Evolutionary conservation across 2,329 filamentous ascomycete species (phyloP).

Genomic region (Penicillium sp.): DNA sequence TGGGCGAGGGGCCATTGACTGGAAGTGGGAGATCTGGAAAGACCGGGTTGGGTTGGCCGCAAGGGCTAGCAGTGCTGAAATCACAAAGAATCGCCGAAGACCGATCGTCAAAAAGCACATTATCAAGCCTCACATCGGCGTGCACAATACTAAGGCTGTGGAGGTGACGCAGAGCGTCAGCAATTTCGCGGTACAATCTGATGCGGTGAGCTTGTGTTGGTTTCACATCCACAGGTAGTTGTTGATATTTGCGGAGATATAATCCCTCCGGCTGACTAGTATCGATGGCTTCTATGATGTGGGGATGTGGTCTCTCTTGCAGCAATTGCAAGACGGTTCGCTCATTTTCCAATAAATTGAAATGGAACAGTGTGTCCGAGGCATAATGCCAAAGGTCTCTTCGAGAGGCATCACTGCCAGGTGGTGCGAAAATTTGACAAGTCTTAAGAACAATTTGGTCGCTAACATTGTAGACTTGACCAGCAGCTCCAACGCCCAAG

Average conservation of each 20-base stretch:
- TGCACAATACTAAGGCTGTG: conserved; percentile 25
- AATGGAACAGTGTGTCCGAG: conserved; percentile 23
- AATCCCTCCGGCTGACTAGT: conserved; percentile 23
- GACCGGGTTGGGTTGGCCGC: conserved; percentile 16
- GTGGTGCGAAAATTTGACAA: conserved; percentile 18
- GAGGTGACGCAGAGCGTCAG: conserved; percentile 22
- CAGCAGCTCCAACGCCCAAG: conserved; percentile 21
- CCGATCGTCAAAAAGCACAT: conserved; percentile 22
- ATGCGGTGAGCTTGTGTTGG: conserved; percentile 15
- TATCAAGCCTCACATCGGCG: conserved; percentile 24
- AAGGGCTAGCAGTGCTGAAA: conserved; percentile 24
- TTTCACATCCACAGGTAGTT: conserved; percentile 5
- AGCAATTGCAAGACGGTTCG: conserved; percentile 18
- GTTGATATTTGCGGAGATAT: conserved; percentile 27
- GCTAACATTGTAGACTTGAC: conserved; percentile 23
- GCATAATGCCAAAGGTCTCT: conserved; percentile 20
- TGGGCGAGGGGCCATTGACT: conserved; percentile 18
- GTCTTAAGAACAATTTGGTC: conserved; percentile 24
- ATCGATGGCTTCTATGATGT: conserved; percentile 26
- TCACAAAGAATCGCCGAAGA: conserved; percentile 21
- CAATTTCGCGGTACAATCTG: conserved; percentile 22
- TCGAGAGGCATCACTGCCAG: conserved; percentile 37
- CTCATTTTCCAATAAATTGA: conserved; percentile 21
- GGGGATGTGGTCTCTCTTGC: conserved; percentile 17
- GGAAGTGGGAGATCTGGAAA: conserved; percentile 22